Conservation (phyloP, 371 early-diverging fungal species). For the Batrachochytrium dendrobatidis region DNA sequence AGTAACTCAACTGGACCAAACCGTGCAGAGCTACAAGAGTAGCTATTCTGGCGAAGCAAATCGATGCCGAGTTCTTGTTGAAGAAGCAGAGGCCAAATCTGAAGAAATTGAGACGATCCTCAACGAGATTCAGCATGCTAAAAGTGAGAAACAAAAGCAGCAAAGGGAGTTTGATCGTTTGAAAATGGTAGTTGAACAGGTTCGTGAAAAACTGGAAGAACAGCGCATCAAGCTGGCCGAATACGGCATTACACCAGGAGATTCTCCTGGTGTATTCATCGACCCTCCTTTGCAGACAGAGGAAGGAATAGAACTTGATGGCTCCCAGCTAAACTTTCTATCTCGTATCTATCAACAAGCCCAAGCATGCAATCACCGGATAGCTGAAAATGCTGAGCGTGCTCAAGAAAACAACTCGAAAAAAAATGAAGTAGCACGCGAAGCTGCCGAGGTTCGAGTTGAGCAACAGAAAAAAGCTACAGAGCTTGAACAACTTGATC, state of each 20-base stretch:
- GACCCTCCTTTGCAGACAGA: too few species aligned
- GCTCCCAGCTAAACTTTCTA: too few species aligned
- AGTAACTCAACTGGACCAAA: background rate
- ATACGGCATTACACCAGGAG: background rate
- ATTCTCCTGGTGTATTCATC: too few species aligned
- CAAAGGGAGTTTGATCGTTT: conserved; percentile 38
- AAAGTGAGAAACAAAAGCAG: background rate
- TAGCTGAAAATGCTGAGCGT: too few species aligned
- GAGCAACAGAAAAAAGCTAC: conserved; percentile 30
- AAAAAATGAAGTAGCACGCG: background rate
- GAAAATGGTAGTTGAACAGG: conserved; percentile 28
- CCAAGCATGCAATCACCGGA: too few species aligned
- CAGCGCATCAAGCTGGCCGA: background rate
- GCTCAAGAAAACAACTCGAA: background rate
- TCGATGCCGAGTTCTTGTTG: background rate
- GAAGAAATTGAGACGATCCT: background rate
- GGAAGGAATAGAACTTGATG: too few species aligned
- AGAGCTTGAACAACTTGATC: conserved; percentile 19
- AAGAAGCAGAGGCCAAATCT: background rate
- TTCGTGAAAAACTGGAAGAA: conserved; percentile 4
- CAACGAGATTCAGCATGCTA: background rate
- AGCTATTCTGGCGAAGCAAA: background rate
- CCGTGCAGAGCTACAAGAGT: background rate
- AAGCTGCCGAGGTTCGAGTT: conserved; percentile 12
- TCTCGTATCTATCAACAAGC: too few species aligned